These are phyloP conservation scores for Trametes villosa DNA, from an alignment of 768 basidiomycete genomes.

Conservation along the genomic window DNA sequence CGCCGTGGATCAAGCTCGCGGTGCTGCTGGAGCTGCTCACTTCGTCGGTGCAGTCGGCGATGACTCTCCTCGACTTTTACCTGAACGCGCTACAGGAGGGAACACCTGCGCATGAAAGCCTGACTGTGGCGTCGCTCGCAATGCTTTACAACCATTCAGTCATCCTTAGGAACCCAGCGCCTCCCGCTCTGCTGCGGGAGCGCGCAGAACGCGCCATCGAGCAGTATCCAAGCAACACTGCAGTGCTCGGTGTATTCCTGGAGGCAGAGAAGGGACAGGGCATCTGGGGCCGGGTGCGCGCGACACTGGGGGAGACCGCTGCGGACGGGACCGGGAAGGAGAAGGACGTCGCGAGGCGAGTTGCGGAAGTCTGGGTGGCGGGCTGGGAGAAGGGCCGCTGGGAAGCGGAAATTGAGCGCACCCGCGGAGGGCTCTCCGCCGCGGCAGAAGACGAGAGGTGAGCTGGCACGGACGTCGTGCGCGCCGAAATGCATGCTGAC, in stretches of 20 bases:
- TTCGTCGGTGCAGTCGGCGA: conserved; percentile 45
- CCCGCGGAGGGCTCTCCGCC: conserved; percentile 60
- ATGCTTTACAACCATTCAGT: conserved; percentile 65
- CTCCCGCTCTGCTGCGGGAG: conserved; percentile 61
- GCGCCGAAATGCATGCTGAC: conserved; percentile 6
- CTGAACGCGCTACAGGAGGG: conserved; percentile 29
- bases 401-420: conserved; percentile 72
- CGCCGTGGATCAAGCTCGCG: conserved; percentile 67
- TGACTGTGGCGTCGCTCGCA: conserved; percentile 57
- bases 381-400: conserved; percentile 80
- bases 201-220: conserved; percentile 58
- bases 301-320: conserved; percentile 53
- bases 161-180: conserved; percentile 58
- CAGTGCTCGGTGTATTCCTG: conserved; percentile 72
- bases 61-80: conserved; percentile 42
- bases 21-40: conserved; percentile 69
- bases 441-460: conserved; percentile 74
- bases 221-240: conserved; percentile 69
- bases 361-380: conserved; percentile 76
- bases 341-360: conserved; percentile 62
- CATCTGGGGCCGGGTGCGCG: conserved; percentile 74
- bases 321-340: conserved; percentile 41
- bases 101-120: conserved; percentile 50
- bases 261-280: conserved; percentile 78
- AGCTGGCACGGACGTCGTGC: conserved; percentile 25